A percentile compares a stretch with the other conserved stretches of the same genome.
Evolutionary conservation across 139 green algal species (phyloP).

Genomic region (Micractinium conductrix): DNA sequence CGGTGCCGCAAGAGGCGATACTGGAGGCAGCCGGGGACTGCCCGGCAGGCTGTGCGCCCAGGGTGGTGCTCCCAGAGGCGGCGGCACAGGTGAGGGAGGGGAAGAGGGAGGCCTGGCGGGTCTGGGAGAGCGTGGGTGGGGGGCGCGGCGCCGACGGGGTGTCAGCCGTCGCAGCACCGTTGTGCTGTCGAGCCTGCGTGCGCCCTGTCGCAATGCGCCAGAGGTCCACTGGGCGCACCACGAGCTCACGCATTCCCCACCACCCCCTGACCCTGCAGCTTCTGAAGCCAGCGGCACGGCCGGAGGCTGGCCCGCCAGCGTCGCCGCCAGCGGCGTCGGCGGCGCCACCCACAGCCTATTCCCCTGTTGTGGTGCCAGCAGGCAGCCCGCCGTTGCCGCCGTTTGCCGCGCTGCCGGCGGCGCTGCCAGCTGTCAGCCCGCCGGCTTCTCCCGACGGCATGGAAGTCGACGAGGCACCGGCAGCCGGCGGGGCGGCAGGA

Average conservation of each 20-base stretch:
- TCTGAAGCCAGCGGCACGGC: too few relatives aligned
- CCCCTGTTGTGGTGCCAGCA: not conserved
- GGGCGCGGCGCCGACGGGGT: not conserved
- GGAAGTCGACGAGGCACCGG: not conserved
- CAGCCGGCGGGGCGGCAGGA: not conserved
- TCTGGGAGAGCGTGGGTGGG: not conserved
- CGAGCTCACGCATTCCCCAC: not conserved
- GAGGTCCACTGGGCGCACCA: not conserved
- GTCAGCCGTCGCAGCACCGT: not conserved
- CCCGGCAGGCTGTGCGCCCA: conserved; percentile 2
- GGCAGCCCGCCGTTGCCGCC: too few relatives aligned
- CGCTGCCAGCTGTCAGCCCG: not conserved
- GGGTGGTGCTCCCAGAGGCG: conserved; percentile 13
- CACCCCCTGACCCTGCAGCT: not conserved
- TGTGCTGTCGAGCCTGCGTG: not conserved
- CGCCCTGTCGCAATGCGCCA: not conserved
- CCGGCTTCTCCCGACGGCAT: not conserved
- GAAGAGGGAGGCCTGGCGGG: not conserved
- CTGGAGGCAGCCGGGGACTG: conserved; percentile 17
- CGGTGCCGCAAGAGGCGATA: not conserved
- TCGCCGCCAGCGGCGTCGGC: not conserved
- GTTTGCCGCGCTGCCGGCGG: too few relatives aligned
- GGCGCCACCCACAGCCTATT: not conserved
- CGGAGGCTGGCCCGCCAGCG: not conserved
- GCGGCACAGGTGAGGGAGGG: not conserved